Percentiles rank a stretch among this genome's conserved stretches.
Conservation (phyloP, 2,329 filamentous ascomycete species). For the Pseudogymnoascus verrucosus region DNA sequence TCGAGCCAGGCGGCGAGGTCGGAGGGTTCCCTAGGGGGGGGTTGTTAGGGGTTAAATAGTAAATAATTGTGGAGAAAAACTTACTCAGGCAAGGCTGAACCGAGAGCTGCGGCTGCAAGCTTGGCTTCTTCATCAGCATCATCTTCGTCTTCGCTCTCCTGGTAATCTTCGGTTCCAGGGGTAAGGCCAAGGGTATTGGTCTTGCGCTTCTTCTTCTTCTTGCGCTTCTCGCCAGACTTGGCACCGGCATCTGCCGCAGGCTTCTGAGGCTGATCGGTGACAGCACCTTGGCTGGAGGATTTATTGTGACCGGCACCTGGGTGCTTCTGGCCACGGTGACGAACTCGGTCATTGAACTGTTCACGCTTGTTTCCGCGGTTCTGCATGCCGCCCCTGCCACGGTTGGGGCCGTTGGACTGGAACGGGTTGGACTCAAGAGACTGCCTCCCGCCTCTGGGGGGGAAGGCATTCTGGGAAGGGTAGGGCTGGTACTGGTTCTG, state of each 20-base stretch:
- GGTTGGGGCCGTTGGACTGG: conserved; percentile 31
- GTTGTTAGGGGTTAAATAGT: conserved; percentile 20
- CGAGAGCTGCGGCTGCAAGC: conserved; percentile 27
- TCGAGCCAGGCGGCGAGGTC: conserved; percentile 75
- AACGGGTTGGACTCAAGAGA: conserved; percentile 27
- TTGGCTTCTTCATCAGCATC: conserved; percentile 55
- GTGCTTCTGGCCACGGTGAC: conserved; percentile 16
- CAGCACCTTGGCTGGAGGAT: conserved; percentile 23
- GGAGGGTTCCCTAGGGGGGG: conserved; percentile 35
- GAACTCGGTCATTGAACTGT: conserved; percentile 30
- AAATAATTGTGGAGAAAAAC: conserved; percentile 26
- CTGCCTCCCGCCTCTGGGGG: conserved; percentile 26
- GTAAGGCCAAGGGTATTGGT: conserved; percentile 66
- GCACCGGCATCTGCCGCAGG: conserved; percentile 42
- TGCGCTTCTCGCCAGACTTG: conserved; percentile 22
- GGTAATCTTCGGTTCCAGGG: conserved; percentile 41
- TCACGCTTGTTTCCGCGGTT: conserved; percentile 27
- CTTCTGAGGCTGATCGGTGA: conserved; percentile 35
- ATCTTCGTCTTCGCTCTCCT: conserved; percentile 58
- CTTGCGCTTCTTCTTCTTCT: conserved; percentile 64
- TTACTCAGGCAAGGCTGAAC: conserved; percentile 30
- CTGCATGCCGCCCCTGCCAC: conserved; percentile 35
- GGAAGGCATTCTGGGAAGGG: conserved; percentile 29
- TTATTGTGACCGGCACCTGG: conserved; percentile 17
- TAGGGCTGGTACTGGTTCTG: conserved; percentile 32